Conservation (phyloP, 352 stramenopile species). For the Globisporangium solare region DNA sequence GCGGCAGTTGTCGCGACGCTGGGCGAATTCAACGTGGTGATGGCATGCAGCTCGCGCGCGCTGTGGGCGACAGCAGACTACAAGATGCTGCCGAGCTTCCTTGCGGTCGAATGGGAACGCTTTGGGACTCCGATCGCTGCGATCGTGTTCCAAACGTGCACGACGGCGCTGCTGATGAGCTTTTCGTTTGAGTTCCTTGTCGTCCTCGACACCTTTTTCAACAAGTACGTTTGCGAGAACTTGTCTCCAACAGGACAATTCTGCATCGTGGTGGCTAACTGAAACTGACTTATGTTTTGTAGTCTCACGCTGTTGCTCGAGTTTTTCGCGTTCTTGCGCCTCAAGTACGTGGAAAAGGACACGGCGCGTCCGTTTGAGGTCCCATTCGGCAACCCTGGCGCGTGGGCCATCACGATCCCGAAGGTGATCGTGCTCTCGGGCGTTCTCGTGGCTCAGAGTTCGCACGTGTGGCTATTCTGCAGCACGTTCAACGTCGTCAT, state of each 20-base stretch:
- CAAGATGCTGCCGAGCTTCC: constrained; percentile 71
- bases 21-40: constrained; percentile 85
- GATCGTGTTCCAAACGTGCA: constrained; percentile 70
- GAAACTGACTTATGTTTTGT: constrained; percentile 3
- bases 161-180: constrained; percentile 77
- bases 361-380: constrained; percentile 69
- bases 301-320: constrained; percentile 74
- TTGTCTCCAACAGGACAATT: not conserved
- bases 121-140: constrained; percentile 78
- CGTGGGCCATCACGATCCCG: constrained; percentile 73
- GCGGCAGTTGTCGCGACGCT: constrained; percentile 74
- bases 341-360: constrained; percentile 81
- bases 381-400: constrained; percentile 60
- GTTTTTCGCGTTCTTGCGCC: constrained; percentile 78
- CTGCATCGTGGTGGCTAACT: constrained; percentile 1
- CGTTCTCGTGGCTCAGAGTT: constrained; percentile 64
- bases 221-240: constrained; percentile 57
- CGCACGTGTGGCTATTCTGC: constrained; percentile 67
- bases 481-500: constrained; percentile 62
- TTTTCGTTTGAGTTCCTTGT: constrained; percentile 83
- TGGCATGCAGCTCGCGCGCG: constrained; percentile 77
- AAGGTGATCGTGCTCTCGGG: constrained; percentile 78
- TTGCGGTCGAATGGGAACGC: constrained; percentile 62
- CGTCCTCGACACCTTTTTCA: constrained; percentile 83
- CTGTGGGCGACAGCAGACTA: constrained; percentile 81